Conservation (phyloP, 495 filamentous ascomycete genomes). For the Neurospora sp. region DNA sequence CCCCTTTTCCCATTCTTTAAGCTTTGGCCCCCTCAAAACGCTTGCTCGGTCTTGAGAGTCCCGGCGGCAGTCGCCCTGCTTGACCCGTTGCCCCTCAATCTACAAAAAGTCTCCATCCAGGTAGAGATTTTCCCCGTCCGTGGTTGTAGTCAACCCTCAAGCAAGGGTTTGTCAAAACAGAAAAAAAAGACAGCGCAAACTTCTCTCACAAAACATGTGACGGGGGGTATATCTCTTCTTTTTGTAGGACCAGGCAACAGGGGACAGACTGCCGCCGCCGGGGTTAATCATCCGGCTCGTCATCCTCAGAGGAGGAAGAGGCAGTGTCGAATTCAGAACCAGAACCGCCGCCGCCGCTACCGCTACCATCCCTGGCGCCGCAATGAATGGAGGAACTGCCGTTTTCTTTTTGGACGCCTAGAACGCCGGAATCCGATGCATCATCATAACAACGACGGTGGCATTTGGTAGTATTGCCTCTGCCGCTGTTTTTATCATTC, state of each 20-base stretch:
- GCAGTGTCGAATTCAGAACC: constrained; percentile 15
- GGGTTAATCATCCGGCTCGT: constrained; percentile 33
- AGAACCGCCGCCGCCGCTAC: constrained; percentile 19
- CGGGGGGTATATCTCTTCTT: neutral
- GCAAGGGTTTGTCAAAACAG: neutral
- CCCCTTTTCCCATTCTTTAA: neutral
- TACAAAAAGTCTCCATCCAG: constrained; percentile 13
- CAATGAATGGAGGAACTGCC: neutral
- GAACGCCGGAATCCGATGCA: constrained; percentile 33
- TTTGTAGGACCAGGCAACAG: constrained; percentile 44
- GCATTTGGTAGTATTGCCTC: neutral
- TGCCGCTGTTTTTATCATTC: constrained; percentile 6
- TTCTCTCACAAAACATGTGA: neutral
- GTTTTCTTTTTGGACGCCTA: constrained; percentile 30
- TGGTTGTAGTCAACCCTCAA: neutral
- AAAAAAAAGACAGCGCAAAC: neutral
- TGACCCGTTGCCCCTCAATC: constrained; percentile 40
- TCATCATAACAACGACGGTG: constrained; percentile 17
- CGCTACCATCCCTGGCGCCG: neutral
- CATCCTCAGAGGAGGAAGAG: constrained; percentile 24
- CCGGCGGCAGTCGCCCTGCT: constrained; percentile 31
- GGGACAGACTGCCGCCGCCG: constrained; percentile 39
- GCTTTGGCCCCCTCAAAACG: neutral
- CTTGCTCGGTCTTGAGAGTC: neutral
- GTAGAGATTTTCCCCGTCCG: neutral